These are phyloP conservation scores for Pelargonium citronellum DNA, from an alignment of 441 rosid species.

Conservation along the genomic window DNA sequence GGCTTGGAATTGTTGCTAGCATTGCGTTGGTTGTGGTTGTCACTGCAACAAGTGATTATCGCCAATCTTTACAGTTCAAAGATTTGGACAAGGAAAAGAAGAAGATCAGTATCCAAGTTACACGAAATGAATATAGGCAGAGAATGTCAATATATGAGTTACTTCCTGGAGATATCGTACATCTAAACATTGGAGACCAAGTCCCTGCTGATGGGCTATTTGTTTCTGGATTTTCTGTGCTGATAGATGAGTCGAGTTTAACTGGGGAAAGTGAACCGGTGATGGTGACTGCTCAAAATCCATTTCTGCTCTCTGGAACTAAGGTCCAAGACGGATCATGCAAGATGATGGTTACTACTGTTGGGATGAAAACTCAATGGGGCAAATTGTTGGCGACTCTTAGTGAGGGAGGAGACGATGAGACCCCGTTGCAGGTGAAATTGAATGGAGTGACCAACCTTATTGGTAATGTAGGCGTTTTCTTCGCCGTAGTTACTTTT, in stretches of 20 bases:
- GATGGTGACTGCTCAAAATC: slow-evolving; percentile 43
- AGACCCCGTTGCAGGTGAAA: slow-evolving; percentile 67
- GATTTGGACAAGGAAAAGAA: slow-evolving; percentile 67
- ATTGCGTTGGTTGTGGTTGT: slow-evolving; percentile 58
- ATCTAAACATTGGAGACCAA: slow-evolving; percentile 53
- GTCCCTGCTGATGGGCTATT: slow-evolving; percentile 37
- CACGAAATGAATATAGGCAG: slow-evolving; percentile 53
- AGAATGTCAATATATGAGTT: slow-evolving; percentile 57
- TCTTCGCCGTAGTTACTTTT: slow-evolving; percentile 61
- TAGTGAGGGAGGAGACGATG: slow-evolving; percentile 68
- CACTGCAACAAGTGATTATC: slow-evolving; percentile 58
- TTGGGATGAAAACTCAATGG: slow-evolving; percentile 80
- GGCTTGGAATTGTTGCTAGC: slow-evolving; percentile 63
- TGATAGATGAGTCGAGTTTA: slow-evolving; percentile 61
- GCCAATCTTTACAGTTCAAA: slow-evolving; percentile 59
- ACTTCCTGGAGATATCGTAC: slow-evolving; percentile 63
- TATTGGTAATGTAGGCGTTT: slow-evolving; percentile 56
- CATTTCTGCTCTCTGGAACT: slow-evolving; percentile 63
- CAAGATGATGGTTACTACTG: slow-evolving; percentile 60
- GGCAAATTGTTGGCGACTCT: slow-evolving; percentile 67
- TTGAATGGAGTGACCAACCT: slow-evolving; percentile 70
- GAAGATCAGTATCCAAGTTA: slow-evolving; percentile 58
- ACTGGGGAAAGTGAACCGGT: slow-evolving; percentile 72
- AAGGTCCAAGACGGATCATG: slow-evolving; percentile 64
- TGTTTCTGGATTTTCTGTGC: slow-evolving; percentile 59